These are phyloP conservation scores for Phaeotremella skinneri DNA, from an alignment of 768 basidiomycete genomes.

Conservation along the genomic window DNA sequence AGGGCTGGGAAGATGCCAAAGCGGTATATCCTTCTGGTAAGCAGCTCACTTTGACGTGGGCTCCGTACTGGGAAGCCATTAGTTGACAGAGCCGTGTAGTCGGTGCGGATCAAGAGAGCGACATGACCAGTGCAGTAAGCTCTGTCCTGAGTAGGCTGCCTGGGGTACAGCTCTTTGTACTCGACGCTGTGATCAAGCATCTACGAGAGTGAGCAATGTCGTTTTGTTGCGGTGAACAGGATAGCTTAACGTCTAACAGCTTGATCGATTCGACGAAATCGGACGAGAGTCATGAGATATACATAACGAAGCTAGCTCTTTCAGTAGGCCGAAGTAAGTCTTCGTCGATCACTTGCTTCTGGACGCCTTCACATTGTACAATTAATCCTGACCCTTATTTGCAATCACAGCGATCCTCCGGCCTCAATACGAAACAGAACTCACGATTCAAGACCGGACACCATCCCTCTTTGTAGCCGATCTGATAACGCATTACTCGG, in stretches of 20 bases:
- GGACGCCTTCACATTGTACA: not conserved
- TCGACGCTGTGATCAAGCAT: conserved; percentile 76
- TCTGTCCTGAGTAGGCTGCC: conserved; percentile 68
- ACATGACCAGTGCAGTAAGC: conserved; percentile 59
- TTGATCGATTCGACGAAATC: conserved; percentile 65
- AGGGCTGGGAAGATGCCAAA: conserved; percentile 87
- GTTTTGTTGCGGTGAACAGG: not conserved
- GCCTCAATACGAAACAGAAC: conserved; percentile 74
- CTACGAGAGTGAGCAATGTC: conserved; percentile 60
- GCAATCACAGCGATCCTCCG: conserved; percentile 65
- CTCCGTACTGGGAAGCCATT: conserved; percentile 1
- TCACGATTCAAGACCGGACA: conserved; percentile 91
- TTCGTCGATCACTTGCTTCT: not conserved
- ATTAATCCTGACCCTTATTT: conserved; percentile 3
- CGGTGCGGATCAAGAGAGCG: conserved; percentile 60
- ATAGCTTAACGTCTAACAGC: conserved; percentile 52
- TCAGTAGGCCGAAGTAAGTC: conserved; percentile 79
- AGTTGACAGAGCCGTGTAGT: too few species aligned
- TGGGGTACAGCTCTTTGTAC: conserved; percentile 72
- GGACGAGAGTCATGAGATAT: conserved; percentile 75
- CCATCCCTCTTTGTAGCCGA: conserved; percentile 77
- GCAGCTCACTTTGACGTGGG: conserved; percentile 19
- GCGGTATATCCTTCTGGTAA: conserved; percentile 73
- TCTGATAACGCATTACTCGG: conserved; percentile 70
- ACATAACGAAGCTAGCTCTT: conserved; percentile 79